Evolutionary conservation across 2,329 filamentous ascomycete genomes (phyloP), one percentile per base, ranked within the genome.

Genomic region (Colletotrichum tropicicola): DNA sequence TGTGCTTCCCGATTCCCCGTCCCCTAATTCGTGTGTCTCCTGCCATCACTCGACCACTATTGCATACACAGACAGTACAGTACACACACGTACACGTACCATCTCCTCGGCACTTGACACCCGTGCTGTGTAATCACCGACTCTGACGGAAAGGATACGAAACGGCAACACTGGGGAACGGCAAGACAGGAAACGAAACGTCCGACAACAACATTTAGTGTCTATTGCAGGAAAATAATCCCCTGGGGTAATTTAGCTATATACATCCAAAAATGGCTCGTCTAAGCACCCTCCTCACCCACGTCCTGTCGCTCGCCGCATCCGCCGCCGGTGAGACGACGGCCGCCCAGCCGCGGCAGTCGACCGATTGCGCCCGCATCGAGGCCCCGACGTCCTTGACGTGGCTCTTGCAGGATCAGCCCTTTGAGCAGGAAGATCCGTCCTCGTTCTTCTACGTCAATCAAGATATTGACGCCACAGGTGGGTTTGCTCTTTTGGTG

Each of bases 361-460:
- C 27, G 15, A 10, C 52, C n/a, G 63, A 39, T 9, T 66, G 63
- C 59, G 52, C 58, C n/a, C 52, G 30, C 35, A 6, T 66, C 59
- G 39, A 49, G 17, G 63, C 59, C n/a, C 63, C 63, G 23, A 19
- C 59, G 15, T 56, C 63, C 39, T 21, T 66, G 52, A 64, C 52
- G 6, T 66, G 63, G 63, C 39, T 66, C 6, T 28, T 66, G 30
- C 59, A 64, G 25, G 63, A 66, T 37, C 63, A 66, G 54, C 59
- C 63, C 45, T 66, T 66, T 43, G 63, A 64, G 39, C 63, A 58
- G 37, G 63, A 62, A 25, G 63, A 66, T 21, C 63, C 63, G 39
- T 64, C 59, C 15, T 47, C 59, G n/a, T 66, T 66, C n/a, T 66
- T 66, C 45, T 66, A 66, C 59, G 63, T 66, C 45, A 66, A 66